phyloP scores from a whole-genome alignment of 345 rosid genomes.

The Boechera retrofracta region DNA sequence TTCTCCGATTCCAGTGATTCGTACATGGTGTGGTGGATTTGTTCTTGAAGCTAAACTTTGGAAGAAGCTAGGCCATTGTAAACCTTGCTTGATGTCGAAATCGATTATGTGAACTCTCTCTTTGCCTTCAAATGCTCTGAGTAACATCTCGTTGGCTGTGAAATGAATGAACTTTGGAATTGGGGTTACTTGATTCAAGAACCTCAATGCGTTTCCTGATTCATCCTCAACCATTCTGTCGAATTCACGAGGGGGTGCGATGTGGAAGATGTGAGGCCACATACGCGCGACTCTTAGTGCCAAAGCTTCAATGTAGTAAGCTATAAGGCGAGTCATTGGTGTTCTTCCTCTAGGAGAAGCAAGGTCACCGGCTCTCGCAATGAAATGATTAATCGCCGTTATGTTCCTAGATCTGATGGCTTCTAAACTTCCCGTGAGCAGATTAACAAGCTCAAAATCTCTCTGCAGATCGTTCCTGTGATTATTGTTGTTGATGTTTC shows the following conservation, averaged over 20 bases:
- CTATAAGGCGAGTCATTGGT: constrained; percentile 68
- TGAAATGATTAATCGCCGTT: constrained; percentile 62
- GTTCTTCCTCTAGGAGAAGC: constrained; percentile 79
- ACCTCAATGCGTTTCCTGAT: constrained; percentile 76
- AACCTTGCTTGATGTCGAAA: constrained; percentile 96
- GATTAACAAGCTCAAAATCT: constrained; percentile 78
- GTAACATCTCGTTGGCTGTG: constrained; percentile 86
- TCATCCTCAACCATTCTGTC: constrained; percentile 79
- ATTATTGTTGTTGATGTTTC: constrained; percentile 50
- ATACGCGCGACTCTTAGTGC: constrained; percentile 78
- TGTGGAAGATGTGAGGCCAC: constrained; percentile 91
- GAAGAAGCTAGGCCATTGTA: constrained; percentile 96
- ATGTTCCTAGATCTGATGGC: constrained; percentile 78
- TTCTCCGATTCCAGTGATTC: constrained; percentile 93
- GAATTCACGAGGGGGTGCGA: constrained; percentile 77
- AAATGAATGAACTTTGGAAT: constrained; percentile 91
- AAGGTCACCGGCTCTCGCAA: constrained; percentile 75
- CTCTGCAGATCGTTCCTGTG: constrained; percentile 51
- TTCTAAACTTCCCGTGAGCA: constrained; percentile 79
- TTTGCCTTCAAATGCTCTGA: constrained; percentile 91
- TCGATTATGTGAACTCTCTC: constrained; percentile 93
- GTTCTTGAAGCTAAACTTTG: constrained; percentile 86
- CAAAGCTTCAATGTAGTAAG: constrained; percentile 88
- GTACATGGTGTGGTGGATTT: constrained; percentile 81
- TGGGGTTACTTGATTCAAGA: constrained; percentile 88